Evolutionary conservation across 441 rosid genomes (phyloP).

Genomic region (Euphorbia corollata): DNA sequence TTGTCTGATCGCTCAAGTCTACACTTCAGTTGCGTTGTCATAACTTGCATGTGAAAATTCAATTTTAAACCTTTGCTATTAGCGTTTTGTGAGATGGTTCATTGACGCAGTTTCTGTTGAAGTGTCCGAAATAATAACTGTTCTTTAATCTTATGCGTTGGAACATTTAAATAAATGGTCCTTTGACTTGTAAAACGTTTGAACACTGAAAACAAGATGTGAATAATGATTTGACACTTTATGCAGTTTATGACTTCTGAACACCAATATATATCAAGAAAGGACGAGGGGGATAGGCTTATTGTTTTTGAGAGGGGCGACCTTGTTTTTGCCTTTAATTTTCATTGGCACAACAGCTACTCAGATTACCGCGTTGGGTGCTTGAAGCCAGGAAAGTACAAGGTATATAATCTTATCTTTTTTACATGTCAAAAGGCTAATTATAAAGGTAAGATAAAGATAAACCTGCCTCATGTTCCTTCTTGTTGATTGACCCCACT

Average conservation of each 20-base stretch:
- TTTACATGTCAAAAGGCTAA: conserved; percentile 6
- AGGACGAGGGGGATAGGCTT: conserved; percentile 74
- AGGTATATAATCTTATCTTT: conserved; percentile 46
- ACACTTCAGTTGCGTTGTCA: neutral
- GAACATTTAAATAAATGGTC: neutral
- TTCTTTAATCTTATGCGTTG: neutral
- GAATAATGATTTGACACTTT: conserved; percentile 14
- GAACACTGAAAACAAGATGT: conserved; percentile 2
- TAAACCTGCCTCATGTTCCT: neutral
- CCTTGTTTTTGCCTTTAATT: conserved; percentile 82
- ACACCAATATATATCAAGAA: conserved; percentile 81
- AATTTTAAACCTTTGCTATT: neutral
- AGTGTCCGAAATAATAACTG: neutral
- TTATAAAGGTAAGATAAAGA: neutral
- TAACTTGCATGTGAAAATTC: neutral
- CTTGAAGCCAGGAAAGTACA: conserved; percentile 80
- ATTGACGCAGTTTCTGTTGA: neutral
- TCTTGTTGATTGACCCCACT: conserved; percentile 5
- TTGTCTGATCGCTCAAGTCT: neutral
- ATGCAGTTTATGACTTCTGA: conserved; percentile 90
- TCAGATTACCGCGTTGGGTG: conserved; percentile 82
- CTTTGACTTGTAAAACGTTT: neutral
- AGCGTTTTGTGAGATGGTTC: neutral
- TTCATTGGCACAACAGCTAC: conserved; percentile 87
- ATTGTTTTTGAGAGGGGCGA: conserved; percentile 81